Percentiles rank a stretch among this genome's conserved stretches.
Conservation (phyloP, 2,329 filamentous ascomycete genomes). For the Boeremia exigua region DNA sequence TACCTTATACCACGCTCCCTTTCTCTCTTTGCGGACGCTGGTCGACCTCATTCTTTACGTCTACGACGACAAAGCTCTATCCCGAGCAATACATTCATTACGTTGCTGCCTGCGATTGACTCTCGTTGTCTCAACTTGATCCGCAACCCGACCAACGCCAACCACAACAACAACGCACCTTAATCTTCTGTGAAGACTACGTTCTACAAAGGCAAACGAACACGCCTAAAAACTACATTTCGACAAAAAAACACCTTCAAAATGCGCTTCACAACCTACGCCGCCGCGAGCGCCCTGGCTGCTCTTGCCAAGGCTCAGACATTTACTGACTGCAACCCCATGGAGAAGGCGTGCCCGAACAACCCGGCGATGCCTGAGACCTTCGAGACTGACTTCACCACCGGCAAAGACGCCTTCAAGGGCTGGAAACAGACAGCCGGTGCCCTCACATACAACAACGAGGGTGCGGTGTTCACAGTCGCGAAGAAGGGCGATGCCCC, state of each 20-base stretch:
- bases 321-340: conserved; percentile 54
- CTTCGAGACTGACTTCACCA: conserved; percentile 53
- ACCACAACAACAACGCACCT: conserved; percentile 10
- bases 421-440: conserved; percentile 48
- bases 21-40: conserved; percentile 34
- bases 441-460: conserved; percentile 52
- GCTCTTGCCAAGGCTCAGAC: conserved; percentile 51
- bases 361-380: conserved; percentile 51
- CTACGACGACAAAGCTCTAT: conserved; percentile 30
- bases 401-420: conserved; percentile 45
- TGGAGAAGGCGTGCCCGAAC: conserved; percentile 52
- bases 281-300: conserved; percentile 40
- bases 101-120: conserved; percentile 20
- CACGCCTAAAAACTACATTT: not conserved
- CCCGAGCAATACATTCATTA: conserved; percentile 39
- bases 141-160: not conserved
- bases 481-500: conserved; percentile 57
- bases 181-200: conserved; percentile 42
- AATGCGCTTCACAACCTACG: conserved; percentile 41
- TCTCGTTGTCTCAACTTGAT: conserved; percentile 23
- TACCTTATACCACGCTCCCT: conserved; percentile 36
- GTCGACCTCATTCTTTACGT: conserved; percentile 37
- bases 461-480: conserved; percentile 60
- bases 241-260: conserved; percentile 16
- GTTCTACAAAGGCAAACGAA: conserved; percentile 18